A percentile compares a stretch with the other conserved stretches of the same genome.
phyloP scores from a whole-genome alignment of 2,329 filamentous ascomycete species.

The Fonsecaea pugnacius region DNA sequence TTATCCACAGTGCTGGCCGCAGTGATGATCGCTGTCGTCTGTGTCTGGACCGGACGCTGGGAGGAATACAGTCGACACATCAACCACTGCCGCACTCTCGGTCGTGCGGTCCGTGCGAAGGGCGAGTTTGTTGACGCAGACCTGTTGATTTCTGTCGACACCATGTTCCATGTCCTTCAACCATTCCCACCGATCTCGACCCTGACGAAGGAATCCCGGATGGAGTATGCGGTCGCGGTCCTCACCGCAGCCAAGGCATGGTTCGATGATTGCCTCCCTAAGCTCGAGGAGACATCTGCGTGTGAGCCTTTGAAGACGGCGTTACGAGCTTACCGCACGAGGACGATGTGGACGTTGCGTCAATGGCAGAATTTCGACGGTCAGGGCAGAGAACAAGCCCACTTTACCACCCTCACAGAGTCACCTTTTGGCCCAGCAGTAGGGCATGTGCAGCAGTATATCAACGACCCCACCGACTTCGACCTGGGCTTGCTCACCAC shows the following conservation, averaged over 20 bases:
- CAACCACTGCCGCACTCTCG: neutral
- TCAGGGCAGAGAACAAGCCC: neutral
- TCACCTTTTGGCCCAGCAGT: neutral
- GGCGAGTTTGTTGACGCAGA: slow-evolving; percentile 2
- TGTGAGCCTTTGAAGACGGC: neutral
- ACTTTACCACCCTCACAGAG: neutral
- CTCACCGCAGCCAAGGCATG: neutral
- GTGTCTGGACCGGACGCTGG: slow-evolving; percentile 2
- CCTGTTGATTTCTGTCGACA: neutral
- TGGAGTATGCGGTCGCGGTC: neutral
- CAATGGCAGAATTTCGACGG: neutral
- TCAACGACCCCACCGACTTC: neutral
- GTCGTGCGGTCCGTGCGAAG: neutral
- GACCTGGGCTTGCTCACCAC: neutral
- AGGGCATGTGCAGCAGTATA: neutral
- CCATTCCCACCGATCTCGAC: neutral
- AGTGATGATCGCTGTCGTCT: neutral
- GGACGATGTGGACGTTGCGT: neutral
- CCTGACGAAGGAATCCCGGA: neutral
- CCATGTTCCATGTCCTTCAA: neutral
- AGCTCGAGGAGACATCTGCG: neutral
- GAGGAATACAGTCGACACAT: slow-evolving; percentile 4
- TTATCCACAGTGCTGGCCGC: neutral
- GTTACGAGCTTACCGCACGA: neutral
- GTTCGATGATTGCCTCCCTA: neutral